phyloP scores from a whole-genome alignment of 768 basidiomycete genomes.

The Gymnopilus junonius region DNA sequence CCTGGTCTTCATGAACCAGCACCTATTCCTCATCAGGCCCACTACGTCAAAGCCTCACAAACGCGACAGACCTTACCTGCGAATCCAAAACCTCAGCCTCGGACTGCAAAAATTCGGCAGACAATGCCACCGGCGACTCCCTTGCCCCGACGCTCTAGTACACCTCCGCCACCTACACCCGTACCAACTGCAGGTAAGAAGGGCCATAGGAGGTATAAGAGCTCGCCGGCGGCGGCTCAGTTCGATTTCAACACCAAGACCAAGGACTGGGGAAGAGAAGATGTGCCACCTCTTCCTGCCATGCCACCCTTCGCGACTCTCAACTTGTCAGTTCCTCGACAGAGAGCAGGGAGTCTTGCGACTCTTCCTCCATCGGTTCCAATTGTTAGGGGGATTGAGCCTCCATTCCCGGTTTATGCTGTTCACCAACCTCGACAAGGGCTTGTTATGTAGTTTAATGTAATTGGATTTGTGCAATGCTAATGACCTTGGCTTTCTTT shows the following conservation, averaged over 20 bases:
- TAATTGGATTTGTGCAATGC: background rate
- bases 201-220: constrained; percentile 14
- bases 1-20: background rate
- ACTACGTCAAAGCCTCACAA: background rate
- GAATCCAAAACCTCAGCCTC: background rate
- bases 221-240: constrained; percentile 12
- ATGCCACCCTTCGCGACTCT: background rate
- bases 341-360: background rate
- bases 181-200: background rate
- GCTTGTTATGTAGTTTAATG: background rate
- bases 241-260: constrained; percentile 3
- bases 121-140: background rate
- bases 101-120: background rate
- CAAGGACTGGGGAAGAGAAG: constrained; percentile 4
- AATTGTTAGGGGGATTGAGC: background rate
- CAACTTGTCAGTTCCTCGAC: background rate
- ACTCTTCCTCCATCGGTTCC: background rate
- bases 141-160: background rate
- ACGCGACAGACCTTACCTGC: background rate
- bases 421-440: background rate
- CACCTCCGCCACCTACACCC: background rate
- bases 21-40: background rate
- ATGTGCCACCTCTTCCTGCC: constrained; percentile 13
- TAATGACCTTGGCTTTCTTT: background rate
- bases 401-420: background rate